These are phyloP conservation scores for Camellia granthamiana DNA, from an alignment of 148 eudicot genomes.

Conservation along the genomic window DNA sequence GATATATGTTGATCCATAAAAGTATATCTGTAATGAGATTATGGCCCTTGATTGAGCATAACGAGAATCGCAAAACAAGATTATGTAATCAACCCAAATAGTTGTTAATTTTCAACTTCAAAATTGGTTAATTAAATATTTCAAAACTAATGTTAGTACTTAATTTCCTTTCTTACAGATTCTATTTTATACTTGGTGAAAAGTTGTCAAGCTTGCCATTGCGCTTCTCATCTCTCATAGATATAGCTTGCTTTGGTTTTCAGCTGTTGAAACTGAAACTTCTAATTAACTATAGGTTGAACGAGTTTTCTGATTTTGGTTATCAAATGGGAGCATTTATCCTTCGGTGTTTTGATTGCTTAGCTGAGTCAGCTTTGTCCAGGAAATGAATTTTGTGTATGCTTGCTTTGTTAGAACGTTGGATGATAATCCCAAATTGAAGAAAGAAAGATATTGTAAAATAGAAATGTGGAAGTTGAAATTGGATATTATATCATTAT, in stretches of 20 bases:
- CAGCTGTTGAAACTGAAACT: conserved; percentile 2
- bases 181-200: background rate
- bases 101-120: conserved; percentile 4
- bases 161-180: background rate
- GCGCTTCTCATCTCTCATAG: background rate
- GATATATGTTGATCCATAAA: background rate
- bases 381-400: background rate
- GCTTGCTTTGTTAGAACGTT: background rate
- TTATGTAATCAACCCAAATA: background rate
- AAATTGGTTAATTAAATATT: background rate
- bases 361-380: background rate
- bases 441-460: conserved; percentile 5
- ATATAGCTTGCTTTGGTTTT: conserved; percentile 2
- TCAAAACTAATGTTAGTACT: background rate
- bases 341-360: background rate
- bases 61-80: background rate
- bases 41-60: background rate
- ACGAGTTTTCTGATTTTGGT: background rate
- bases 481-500: background rate
- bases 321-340: background rate
- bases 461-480: background rate
- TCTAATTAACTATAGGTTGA: background rate
- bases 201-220: background rate
- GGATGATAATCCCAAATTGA: background rate
- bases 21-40: background rate